Percentiles rank a stretch among this genome's conserved stretches.
Conservation (phyloP, 176 grass and related monocot genomes). For the Alopecurus myosuroides region DNA sequence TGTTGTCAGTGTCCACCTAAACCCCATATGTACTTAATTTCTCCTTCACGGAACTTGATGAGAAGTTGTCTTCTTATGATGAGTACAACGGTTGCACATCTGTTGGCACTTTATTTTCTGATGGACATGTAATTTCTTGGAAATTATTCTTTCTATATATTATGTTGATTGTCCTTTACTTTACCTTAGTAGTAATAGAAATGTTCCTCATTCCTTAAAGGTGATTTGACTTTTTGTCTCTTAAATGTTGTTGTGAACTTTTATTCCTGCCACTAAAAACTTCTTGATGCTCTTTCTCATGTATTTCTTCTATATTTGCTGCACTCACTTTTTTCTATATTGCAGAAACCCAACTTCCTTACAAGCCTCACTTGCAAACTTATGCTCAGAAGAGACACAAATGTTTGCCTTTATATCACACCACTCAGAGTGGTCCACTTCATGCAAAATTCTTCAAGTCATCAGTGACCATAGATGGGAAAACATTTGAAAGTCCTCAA, state of each 20-base stretch:
- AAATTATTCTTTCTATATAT: constrained; percentile 8
- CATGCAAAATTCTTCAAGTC: constrained; percentile 47
- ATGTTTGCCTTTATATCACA: constrained; percentile 42
- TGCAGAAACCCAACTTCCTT: constrained; percentile 34
- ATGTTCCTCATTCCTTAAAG: neutral
- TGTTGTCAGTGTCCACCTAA: neutral
- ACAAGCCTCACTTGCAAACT: constrained; percentile 62
- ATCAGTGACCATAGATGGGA: constrained; percentile 52
- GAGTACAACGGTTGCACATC: neutral
- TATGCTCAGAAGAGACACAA: constrained; percentile 68
- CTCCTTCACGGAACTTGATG: neutral
- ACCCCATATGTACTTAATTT: neutral
- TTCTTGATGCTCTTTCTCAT: neutral
- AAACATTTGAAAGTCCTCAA: constrained; percentile 51
- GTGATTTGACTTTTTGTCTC: neutral
- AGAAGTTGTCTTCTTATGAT: neutral
- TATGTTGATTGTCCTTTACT: neutral
- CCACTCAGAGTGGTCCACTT: constrained; percentile 21
- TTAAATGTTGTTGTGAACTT: neutral
- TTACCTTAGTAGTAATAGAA: neutral
- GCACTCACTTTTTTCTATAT: neutral
- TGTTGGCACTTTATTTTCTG: neutral
- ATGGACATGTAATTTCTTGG: neutral
- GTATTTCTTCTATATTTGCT: neutral
- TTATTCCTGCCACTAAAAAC: neutral